Base-by-base conservation (phyloP, 2,329 filamentous ascomycete species). In the Basipetospora chlamydospora region DNA sequence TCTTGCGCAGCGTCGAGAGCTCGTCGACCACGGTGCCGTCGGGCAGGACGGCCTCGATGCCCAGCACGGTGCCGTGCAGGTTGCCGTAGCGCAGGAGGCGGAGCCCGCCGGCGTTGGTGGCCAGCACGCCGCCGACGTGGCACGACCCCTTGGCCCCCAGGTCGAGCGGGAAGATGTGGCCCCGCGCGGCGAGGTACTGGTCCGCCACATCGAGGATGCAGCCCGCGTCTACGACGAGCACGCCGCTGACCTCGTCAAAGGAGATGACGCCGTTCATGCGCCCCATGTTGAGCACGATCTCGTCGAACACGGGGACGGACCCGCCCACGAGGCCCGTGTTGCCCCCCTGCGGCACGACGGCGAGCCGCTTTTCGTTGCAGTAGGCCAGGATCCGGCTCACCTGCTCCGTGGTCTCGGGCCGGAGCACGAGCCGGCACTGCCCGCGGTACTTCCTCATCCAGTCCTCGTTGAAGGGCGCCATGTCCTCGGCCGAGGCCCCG, bases 361-460 rank as follows among this genome's bases (percentile, higher is more conserved):
- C 90, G 43, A 98, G 70, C 61, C 77, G 75, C 49, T 88, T 78
- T 47, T 92, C 78, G 58, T 96, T 96, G 70, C 90, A 98, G 67
- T 96, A 95, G 56, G 80, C 79, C 48, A 98, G 60, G 41, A 96
- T 78, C 60, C 80, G 72, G 71, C 85, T 93, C 48, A 96, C 83
- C 58, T 98, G 80, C 49, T 88, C 77, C 1, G 84, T 88, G 12
- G 74, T 80, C 35, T 70, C 73, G 9, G 90, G 90, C 60, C 86
- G 92, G 43, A 98, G 63, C 4, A 96, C 86, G 18, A 98, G 64
- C 51, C 78, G 76, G 42, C 83, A 77, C 58, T 95, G 86, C 21
- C 90, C 92, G 42, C 83, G 78, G 64, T 94, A 98, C 62, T 98
- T 98, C 59, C 83, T 79, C 87, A 98, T 95, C 90, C 92, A 98